Evolutionary conservation across 345 rosid genomes (phyloP), one percentile per base, ranked within the genome.

Genomic region (Citrus sp.): DNA sequence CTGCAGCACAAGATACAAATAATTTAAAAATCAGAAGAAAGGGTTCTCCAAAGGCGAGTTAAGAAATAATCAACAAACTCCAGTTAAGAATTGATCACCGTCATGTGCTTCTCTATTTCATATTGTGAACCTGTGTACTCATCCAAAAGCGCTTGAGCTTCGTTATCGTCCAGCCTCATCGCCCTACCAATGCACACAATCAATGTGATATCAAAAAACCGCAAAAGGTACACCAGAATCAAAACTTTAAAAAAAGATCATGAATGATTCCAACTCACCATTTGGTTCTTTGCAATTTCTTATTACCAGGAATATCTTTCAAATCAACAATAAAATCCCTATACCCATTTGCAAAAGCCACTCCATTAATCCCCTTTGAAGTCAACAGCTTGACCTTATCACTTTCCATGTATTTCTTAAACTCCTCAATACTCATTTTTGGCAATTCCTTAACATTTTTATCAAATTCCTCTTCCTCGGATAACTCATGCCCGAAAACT

Each of bases 271-370:
- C 67, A 74, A 42, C 67, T 80, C 81, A 93, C 98, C 98, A 94
- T 92, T 88, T 90, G 28, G 98, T 93, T 86, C 94, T 89, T 77
- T 93, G 98, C 82, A 94, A 86, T 73, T 87, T 89, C 88, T 90
- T 94, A 67, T 86, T 89, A 19, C 98, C 98, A 1, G 97, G 97
- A 79, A 94, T 92, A 19, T 93, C 92, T 87, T 91, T 88, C 88
- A 94, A 90, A 78, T 94, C 91, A 68, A 94, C 92, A 55, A 92
- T 66, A 55, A 93, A 93, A 65, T 92, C 92, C 83, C 88, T 84
- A 80, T 70, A 78, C 40, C 83, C 86, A 54, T 38, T 79, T 37
- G 75, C 75, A 76, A 72, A 75, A 37, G 85, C 25, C 66, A 62
- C 79, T 56, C 79, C 77, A 12, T 72, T 72, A 79, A 74, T 83